Percentiles rank a stretch among this genome's conserved stretches.
These are phyloP conservation scores for Amoeboaphelidium occidentale DNA, from an alignment of 371 early-diverging fungal species.

Conservation along the genomic window DNA sequence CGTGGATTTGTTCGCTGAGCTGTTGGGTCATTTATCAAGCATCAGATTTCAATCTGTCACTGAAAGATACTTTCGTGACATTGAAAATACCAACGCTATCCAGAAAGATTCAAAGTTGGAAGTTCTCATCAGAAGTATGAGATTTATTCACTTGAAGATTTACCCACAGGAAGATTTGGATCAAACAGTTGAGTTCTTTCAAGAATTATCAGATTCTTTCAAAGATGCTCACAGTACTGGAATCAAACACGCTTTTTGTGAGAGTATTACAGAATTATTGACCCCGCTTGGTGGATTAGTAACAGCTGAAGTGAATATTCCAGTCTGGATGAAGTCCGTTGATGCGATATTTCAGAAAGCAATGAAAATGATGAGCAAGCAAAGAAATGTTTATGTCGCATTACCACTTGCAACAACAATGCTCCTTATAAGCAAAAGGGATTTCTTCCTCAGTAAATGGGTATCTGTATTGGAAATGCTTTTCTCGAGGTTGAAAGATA, in stretches of 20 bases:
- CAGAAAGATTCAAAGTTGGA: slow-evolving; percentile 56
- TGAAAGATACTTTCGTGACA: slow-evolving; percentile 69
- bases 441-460: slow-evolving; percentile 65
- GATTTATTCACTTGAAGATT: slow-evolving; percentile 58
- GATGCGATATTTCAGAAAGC: slow-evolving; percentile 76
- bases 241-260: slow-evolving; percentile 74
- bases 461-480: slow-evolving; percentile 40
- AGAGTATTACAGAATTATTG: slow-evolving; percentile 61
- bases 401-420: slow-evolving; percentile 63
- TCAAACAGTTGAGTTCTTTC: slow-evolving; percentile 74
- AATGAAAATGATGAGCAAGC: slow-evolving; percentile 61
- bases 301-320: slow-evolving; percentile 79
- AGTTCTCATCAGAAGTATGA: slow-evolving; percentile 62
- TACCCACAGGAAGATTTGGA: slow-evolving; percentile 78
- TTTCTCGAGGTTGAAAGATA: slow-evolving; percentile 47
- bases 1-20: slow-evolving; percentile 57
- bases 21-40: slow-evolving; percentile 64
- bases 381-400: slow-evolving; percentile 45
- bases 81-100: slow-evolving; percentile 27
- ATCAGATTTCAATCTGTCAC: slow-evolving; percentile 73
- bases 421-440: slow-evolving; percentile 62
- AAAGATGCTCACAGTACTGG: slow-evolving; percentile 45
- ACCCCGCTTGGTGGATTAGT: slow-evolving; percentile 75
- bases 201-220: slow-evolving; percentile 62
- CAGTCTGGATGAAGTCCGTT: slow-evolving; percentile 68